phyloP scores from a whole-genome alignment of 192 early-diverging fungal genomes.

The Fimicolochytrium jonesii region DNA sequence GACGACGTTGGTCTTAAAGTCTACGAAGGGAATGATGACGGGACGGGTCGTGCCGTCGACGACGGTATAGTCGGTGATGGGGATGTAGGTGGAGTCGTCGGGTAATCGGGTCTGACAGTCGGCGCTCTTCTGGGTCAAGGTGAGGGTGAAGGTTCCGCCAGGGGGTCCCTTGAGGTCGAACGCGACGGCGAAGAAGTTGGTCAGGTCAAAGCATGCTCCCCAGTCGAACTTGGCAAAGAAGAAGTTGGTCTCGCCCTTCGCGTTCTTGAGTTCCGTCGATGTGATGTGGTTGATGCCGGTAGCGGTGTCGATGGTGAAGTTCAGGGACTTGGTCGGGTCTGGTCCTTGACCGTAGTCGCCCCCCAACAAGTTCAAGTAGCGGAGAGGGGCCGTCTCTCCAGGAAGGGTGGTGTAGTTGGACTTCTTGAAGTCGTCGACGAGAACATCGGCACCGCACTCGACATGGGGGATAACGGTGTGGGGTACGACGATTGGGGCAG shows the following conservation, averaged over 20 bases:
- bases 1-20: conserved; percentile 12
- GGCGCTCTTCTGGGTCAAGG: conserved; percentile 26
- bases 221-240: conserved; percentile 35
- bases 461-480: background rate
- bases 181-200: conserved; percentile 20
- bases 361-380: conserved; percentile 18
- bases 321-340: background rate
- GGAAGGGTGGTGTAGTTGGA: background rate
- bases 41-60: conserved; percentile 16
- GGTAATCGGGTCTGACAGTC: conserved; percentile 17
- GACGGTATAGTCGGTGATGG: conserved; percentile 22
- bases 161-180: conserved; percentile 33
- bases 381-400: conserved; percentile 1
- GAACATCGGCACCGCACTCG: conserved; percentile 16
- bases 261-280: conserved; percentile 1
- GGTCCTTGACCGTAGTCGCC: conserved; percentile 23
- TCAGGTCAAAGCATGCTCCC: conserved; percentile 29
- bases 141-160: conserved; percentile 26
- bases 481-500: background rate
- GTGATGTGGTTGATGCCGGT: background rate
- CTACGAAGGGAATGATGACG: conserved; percentile 20
- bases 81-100: conserved; percentile 25
- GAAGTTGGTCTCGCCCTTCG: conserved; percentile 11
- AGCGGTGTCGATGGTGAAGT: conserved; percentile 6
- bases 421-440: conserved; percentile 28